Evolutionary conservation across 2,329 filamentous ascomycete genomes (phyloP).

Genomic region (Sporothrix brunneoviolacea): DNA sequence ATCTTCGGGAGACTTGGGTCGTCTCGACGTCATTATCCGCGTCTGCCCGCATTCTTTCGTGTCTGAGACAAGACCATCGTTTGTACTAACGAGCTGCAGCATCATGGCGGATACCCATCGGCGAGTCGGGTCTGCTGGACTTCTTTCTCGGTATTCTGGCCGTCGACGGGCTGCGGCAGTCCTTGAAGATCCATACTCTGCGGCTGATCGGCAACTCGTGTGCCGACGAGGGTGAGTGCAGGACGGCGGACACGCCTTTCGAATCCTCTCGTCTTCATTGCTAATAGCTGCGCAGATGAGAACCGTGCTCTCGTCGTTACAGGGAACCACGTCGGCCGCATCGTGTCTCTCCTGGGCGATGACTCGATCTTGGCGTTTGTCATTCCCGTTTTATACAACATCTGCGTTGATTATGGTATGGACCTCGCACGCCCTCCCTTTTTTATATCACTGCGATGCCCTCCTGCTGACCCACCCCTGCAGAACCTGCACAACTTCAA

Average conservation of each 20-base stretch:
- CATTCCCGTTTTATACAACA: constrained; percentile 56
- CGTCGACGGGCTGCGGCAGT: constrained; percentile 30
- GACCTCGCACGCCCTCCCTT: background rate
- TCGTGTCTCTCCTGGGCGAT: constrained; percentile 43
- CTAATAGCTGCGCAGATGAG: constrained; percentile 37
- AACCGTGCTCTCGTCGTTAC: constrained; percentile 51
- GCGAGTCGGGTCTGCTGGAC: constrained; percentile 50
- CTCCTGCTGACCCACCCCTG: constrained; percentile 15
- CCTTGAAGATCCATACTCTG: constrained; percentile 47
- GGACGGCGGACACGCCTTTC: background rate
- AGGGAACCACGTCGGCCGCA: constrained; percentile 37
- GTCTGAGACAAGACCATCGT: no score
- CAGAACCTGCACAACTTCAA: constrained; percentile 51
- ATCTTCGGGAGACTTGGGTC: no score
- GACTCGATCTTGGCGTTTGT: constrained; percentile 44
- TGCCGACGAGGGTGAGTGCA: constrained; percentile 46
- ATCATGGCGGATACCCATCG: constrained; percentile 50
- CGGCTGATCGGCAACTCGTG: constrained; percentile 57
- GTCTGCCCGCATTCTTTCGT: no score
- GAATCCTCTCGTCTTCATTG: background rate
- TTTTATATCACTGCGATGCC: background rate
- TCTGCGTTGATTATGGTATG: constrained; percentile 57
- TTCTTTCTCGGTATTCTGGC: constrained; percentile 47
- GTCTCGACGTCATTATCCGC: no score
- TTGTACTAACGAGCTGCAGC: constrained; percentile 29